phyloP scores from a whole-genome alignment of 805 yeast species.

The Monosporozyma yasuniensis region DNA sequence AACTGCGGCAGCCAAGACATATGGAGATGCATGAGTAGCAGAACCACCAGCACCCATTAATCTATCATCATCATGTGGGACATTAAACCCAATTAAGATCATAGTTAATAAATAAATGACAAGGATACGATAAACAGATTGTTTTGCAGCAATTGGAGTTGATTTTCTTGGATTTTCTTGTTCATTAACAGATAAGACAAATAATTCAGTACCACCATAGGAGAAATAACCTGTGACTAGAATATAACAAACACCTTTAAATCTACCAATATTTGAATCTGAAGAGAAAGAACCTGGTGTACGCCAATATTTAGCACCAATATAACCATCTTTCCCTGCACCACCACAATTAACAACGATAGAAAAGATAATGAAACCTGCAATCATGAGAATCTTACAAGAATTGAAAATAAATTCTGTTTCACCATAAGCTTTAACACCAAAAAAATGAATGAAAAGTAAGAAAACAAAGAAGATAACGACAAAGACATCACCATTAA shows the following conservation, averaged over 20 bases:
- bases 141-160: conserved; percentile 56
- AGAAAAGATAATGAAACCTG: conserved; percentile 50
- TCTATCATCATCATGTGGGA: conserved; percentile 46
- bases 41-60: conserved; percentile 43
- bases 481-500: conserved; percentile 48
- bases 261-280: conserved; percentile 30
- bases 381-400: conserved; percentile 46
- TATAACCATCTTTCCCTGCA: conserved; percentile 42
- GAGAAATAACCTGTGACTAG: conserved; percentile 58
- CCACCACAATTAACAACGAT: conserved; percentile 53
- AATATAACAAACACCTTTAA: conserved; percentile 59
- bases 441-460: conserved; percentile 45
- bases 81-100: conserved; percentile 47
- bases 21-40: conserved; percentile 58
- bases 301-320: conserved; percentile 54
- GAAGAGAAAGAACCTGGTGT: conserved; percentile 43
- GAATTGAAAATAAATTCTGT: conserved; percentile 51
- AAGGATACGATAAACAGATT: conserved; percentile 55
- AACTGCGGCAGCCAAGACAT: conserved; percentile 58
- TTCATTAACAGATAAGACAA: conserved; percentile 61
- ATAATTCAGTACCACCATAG: conserved; percentile 58
- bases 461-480: conserved; percentile 46
- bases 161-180: conserved; percentile 50
- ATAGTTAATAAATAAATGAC: conserved; percentile 49
- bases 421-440: conserved; percentile 63